Evolutionary conservation across 768 basidiomycete species (phyloP), one percentile per base, ranked within the genome.

Genomic region (Xerocomus potaroensis): DNA sequence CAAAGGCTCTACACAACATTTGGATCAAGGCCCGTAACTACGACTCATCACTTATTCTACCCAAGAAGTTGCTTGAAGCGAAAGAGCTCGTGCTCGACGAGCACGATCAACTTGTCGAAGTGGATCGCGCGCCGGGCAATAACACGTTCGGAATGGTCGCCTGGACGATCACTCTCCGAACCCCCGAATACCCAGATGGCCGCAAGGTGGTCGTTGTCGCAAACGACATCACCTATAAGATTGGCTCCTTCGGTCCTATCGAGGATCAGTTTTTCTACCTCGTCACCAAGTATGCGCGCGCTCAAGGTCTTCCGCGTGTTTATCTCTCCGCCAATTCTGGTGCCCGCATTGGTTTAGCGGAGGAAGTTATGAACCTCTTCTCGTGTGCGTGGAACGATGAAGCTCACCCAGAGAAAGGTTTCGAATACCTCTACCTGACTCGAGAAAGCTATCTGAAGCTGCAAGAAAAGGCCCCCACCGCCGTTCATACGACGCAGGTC

Each of bases 251-350:
- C 68, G 95, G 95, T 35, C 96, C 96, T 35, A 64, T 72, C 3
- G 96, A 99, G 64, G 96, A 99, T 68, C 87, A 91, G 49, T 99
- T 89, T 80, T 98, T 99, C 75, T 93, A 80, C 71, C 84, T 88
- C 46, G 93, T 88, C 43, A 94, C 94, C 3, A 85, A 93, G 65
- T 92, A 95, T 60, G 95, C 96, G 29, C 90, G 94, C 32, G 71
- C 79, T 29, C 79, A 78, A 31, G 95, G 96, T 40, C 69, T 96
- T 22, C 96, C 96, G 39, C 88, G 96, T 36, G 86, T 99, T 56
- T 99, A 99, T 70, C 83, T 99, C 33, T 98, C 96, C 5, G 96
- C 96, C 56, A 99, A 99, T 74, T 98, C 96, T 29, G 96, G 96
- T 59, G 96, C 96, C 53, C 87, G 96, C 49, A 84, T 98, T 50